These are phyloP conservation scores for Podila verticillata DNA, from an alignment of 192 early-diverging fungal species.

Conservation along the genomic window DNA sequence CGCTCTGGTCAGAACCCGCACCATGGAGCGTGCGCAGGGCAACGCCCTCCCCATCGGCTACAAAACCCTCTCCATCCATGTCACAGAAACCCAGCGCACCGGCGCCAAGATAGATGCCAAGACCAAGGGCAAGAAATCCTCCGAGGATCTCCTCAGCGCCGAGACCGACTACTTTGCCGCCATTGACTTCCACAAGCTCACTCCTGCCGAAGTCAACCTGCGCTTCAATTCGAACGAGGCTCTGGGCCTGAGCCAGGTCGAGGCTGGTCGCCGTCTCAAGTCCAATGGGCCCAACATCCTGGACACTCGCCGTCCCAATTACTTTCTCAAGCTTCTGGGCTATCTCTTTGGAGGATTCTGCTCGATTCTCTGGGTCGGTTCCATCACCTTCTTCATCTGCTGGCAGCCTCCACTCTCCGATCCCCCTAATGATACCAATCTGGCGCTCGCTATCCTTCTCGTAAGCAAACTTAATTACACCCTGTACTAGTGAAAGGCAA, in stretches of 20 bases:
- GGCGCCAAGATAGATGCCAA: slow-evolving; percentile 18
- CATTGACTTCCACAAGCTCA: slow-evolving; percentile 56
- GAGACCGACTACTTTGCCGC: slow-evolving; percentile 51
- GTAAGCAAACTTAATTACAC: slow-evolving; percentile 24
- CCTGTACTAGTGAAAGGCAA: neutral
- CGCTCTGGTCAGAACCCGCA: slow-evolving; percentile 33
- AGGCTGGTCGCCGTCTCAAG: slow-evolving; percentile 35
- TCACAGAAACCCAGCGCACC: slow-evolving; percentile 53
- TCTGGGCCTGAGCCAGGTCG: slow-evolving; percentile 44
- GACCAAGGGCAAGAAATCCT: slow-evolving; percentile 3
- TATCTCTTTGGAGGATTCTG: slow-evolving; percentile 82
- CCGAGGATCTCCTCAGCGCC: slow-evolving; percentile 17
- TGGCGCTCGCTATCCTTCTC: slow-evolving; percentile 69
- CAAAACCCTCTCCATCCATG: slow-evolving; percentile 55
- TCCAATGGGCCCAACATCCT: slow-evolving; percentile 57
- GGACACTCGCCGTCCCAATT: slow-evolving; percentile 52
- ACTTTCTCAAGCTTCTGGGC: slow-evolving; percentile 49
- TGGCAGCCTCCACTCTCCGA: slow-evolving; percentile 66
- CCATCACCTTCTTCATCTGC: slow-evolving; percentile 73
- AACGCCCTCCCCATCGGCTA: slow-evolving; percentile 55
- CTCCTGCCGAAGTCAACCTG: slow-evolving; percentile 48
- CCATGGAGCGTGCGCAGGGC: slow-evolving; percentile 45
- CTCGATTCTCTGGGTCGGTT: slow-evolving; percentile 73
- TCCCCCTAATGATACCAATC: slow-evolving; percentile 60
- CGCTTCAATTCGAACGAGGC: slow-evolving; percentile 51